phyloP scores from a whole-genome alignment of 164 flowering plant species.

The Annona cherimola region DNA sequence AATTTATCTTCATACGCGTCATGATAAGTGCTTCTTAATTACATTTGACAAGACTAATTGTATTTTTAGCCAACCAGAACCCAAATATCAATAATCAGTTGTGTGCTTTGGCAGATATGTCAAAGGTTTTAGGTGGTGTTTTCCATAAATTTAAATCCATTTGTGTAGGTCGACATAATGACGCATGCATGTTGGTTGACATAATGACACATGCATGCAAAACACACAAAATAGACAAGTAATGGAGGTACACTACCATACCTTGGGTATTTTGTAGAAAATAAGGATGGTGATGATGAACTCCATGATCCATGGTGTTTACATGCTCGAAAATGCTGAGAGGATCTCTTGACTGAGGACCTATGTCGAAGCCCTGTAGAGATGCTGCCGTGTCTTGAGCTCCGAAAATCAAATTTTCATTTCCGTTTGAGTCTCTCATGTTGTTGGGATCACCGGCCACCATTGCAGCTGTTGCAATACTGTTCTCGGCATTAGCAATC shows the following conservation, averaged over 20 bases:
- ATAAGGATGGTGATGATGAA: background rate
- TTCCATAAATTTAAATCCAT: no score
- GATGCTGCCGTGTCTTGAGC: background rate
- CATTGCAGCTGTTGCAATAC: background rate
- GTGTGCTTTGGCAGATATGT: no score
- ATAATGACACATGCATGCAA: no score
- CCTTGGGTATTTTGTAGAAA: no score
- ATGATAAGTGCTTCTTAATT: no score
- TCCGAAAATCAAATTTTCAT: background rate
- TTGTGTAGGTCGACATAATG: no score
- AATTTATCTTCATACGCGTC: no score
- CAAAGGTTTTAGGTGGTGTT: no score
- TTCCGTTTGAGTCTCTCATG: background rate
- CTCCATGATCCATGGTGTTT: background rate
- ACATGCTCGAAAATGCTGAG: background rate
- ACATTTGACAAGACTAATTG: no score
- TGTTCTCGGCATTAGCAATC: background rate
- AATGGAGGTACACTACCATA: background rate
- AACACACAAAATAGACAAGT: background rate
- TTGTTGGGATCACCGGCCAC: background rate
- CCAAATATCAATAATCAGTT: no score
- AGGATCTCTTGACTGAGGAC: background rate
- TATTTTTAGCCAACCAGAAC: no score
- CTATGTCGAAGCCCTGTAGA: background rate
- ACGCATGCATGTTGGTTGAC: no score